Percentiles rank a stretch among this genome's conserved stretches.
These are phyloP conservation scores for Penium margaritaceum DNA, from an alignment of 139 green algal species.

Conservation along the genomic window DNA sequence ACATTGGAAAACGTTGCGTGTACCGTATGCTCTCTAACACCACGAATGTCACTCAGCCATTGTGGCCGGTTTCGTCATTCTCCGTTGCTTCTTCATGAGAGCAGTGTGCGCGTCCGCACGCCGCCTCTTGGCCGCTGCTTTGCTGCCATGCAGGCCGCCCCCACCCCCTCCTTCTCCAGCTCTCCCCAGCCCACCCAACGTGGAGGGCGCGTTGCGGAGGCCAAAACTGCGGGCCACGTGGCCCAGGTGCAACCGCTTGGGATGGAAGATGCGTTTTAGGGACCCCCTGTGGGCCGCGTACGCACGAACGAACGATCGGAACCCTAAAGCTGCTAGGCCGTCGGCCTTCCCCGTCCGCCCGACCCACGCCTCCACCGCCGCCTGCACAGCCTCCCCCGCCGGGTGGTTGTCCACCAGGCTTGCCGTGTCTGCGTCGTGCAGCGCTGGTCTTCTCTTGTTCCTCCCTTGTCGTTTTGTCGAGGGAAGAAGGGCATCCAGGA, in stretches of 20 bases:
- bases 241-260: conserved; percentile 81
- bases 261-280: conserved; percentile 75
- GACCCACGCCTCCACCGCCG: not conserved
- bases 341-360: not conserved
- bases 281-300: conserved; percentile 68
- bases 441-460: not conserved
- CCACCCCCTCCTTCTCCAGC: too few relatives aligned
- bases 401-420: not conserved
- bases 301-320: conserved; percentile 72
- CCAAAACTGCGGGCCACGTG: conserved; percentile 83
- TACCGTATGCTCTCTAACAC: too few relatives aligned
- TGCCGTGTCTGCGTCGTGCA: not conserved
- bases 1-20: too few relatives aligned
- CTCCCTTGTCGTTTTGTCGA: not conserved
- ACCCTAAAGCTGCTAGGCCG: conserved; percentile 58
- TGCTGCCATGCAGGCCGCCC: too few relatives aligned
- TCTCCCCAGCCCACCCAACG: too few relatives aligned
- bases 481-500: conserved; percentile 11
- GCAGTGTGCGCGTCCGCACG: not conserved
- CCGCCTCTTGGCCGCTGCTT: conserved; percentile 39
- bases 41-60: too few relatives aligned
- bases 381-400: not conserved
- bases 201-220: conserved; percentile 58
- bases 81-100: conserved; percentile 12
- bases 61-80: not conserved